A percentile compares a stretch with the other conserved stretches of the same genome.
These are phyloP conservation scores for Lodderomyces parapsilosis DNA, from an alignment of 1,139 yeast species.

Conservation along the genomic window DNA sequence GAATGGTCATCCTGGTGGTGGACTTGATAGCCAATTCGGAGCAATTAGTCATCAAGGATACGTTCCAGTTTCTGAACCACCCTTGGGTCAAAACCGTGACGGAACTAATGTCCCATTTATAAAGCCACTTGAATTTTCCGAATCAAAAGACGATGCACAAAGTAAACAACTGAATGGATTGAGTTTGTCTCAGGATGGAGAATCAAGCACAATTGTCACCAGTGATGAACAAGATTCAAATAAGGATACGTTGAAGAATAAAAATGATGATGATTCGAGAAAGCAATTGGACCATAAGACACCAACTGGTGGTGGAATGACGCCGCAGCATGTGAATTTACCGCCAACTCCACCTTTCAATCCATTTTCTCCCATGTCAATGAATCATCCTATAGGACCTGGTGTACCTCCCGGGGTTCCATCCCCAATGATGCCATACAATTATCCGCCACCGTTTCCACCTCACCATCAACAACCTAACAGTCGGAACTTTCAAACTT, in stretches of 20 bases:
- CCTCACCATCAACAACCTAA: slow-evolving; percentile 5
- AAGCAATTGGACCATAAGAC: neutral
- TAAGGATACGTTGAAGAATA: neutral
- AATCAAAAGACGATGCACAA: slow-evolving; percentile 19
- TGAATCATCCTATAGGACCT: neutral
- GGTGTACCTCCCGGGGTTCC: slow-evolving; percentile 1
- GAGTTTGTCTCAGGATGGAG: slow-evolving; percentile 6
- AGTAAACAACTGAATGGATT: slow-evolving; percentile 11
- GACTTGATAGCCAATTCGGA: slow-evolving; percentile 15
- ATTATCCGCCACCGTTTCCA: slow-evolving; percentile 7
- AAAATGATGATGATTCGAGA: neutral
- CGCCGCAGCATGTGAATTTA: slow-evolving; percentile 26
- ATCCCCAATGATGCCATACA: slow-evolving; percentile 4
- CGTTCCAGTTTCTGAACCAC: slow-evolving; percentile 39
- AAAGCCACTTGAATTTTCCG: slow-evolving; percentile 39
- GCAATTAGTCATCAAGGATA: neutral
- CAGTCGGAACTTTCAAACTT: slow-evolving; percentile 12
- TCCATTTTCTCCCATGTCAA: slow-evolving; percentile 11
- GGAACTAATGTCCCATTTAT: slow-evolving; percentile 18
- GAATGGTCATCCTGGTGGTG: slow-evolving; percentile 15
- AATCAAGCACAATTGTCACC: neutral
- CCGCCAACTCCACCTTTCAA: slow-evolving; percentile 19
- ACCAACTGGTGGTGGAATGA: slow-evolving; percentile 8
- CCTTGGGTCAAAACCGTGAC: slow-evolving; percentile 21
- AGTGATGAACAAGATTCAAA: neutral